A percentile compares a stretch with the other conserved stretches of the same genome.
phyloP scores from a whole-genome alignment of 176 grass and related monocot genomes.

The Stipa capillata region DNA sequence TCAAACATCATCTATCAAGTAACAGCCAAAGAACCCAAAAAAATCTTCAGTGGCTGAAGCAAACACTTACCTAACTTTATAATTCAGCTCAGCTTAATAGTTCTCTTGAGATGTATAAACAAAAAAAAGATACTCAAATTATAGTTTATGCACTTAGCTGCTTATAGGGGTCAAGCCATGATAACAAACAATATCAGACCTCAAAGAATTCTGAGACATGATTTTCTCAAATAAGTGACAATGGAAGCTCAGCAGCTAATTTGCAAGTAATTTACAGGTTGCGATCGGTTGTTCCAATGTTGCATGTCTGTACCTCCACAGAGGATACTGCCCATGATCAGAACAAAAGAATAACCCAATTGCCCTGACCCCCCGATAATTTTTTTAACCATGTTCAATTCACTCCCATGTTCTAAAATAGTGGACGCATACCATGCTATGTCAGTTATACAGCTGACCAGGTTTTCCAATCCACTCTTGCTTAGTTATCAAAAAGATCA shows the following conservation, averaged over 20 bases:
- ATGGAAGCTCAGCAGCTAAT: not conserved
- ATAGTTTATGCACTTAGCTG: not conserved
- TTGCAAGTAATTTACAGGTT: not conserved
- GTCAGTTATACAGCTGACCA: not conserved
- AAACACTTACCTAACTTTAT: not conserved
- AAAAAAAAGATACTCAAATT: not conserved
- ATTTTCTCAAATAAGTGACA: not conserved
- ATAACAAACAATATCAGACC: not conserved
- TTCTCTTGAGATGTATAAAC: not conserved
- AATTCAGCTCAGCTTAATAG: not conserved
- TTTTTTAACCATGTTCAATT: not conserved
- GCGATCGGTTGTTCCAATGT: not conserved
- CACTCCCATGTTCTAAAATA: not conserved
- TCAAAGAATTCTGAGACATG: not conserved
- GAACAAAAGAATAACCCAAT: not conserved
- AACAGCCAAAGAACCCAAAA: not conserved
- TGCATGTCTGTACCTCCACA: not conserved
- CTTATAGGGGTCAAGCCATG: not conserved
- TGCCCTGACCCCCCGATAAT: not conserved
- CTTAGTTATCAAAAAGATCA: not conserved
- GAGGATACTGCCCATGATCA: not conserved
- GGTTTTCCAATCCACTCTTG: not conserved
- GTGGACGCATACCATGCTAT: not conserved
- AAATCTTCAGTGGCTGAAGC: not conserved
- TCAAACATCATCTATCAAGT: not conserved